These are phyloP conservation scores for Nectriaceae sp. DNA, from an alignment of 2,329 filamentous ascomycete genomes.

Conservation along the genomic window DNA sequence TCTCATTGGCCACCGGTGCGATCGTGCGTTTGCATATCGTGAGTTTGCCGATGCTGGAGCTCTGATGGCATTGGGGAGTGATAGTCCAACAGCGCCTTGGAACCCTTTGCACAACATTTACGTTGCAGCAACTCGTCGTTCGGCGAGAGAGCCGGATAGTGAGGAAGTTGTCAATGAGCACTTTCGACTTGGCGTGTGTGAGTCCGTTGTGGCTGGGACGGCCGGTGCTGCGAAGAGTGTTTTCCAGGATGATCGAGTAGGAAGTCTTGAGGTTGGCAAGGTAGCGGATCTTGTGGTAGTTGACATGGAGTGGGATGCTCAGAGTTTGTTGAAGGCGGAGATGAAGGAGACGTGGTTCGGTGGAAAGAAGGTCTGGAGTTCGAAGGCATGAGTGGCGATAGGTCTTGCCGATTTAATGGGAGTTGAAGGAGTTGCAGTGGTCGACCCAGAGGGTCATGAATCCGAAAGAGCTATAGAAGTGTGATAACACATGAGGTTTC, in stretches of 20 bases:
- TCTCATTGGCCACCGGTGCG: slow-evolving; percentile 56
- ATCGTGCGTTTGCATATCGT: slow-evolving; percentile 61
- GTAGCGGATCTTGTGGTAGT: slow-evolving; percentile 54
- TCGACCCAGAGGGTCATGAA: too few relatives aligned
- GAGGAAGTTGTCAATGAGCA: slow-evolving; percentile 49
- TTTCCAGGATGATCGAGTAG: slow-evolving; percentile 50
- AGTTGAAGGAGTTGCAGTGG: too few relatives aligned
- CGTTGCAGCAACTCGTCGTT: slow-evolving; percentile 55
- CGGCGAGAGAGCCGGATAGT: slow-evolving; percentile 47
- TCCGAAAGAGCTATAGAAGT: too few relatives aligned
- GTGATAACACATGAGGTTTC: too few relatives aligned
- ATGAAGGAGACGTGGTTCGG: slow-evolving; percentile 56
- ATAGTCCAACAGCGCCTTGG: slow-evolving; percentile 59
- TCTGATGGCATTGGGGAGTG: slow-evolving; percentile 55
- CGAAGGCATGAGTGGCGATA: too few relatives aligned
- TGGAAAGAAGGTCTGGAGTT: slow-evolving; percentile 43
- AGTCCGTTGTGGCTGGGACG: slow-evolving; percentile 53
- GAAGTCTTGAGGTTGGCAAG: slow-evolving; percentile 52
- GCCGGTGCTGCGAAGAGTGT: slow-evolving; percentile 54
- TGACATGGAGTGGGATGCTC: slow-evolving; percentile 50
- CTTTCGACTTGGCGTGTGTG: slow-evolving; percentile 52
- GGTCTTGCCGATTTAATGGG: too few relatives aligned
- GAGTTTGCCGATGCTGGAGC: slow-evolving; percentile 58
- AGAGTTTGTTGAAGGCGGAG: slow-evolving; percentile 45
- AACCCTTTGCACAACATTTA: slow-evolving; percentile 55